Evolutionary conservation across 345 rosid species (phyloP).

Genomic region (Physaria fendleri): DNA sequence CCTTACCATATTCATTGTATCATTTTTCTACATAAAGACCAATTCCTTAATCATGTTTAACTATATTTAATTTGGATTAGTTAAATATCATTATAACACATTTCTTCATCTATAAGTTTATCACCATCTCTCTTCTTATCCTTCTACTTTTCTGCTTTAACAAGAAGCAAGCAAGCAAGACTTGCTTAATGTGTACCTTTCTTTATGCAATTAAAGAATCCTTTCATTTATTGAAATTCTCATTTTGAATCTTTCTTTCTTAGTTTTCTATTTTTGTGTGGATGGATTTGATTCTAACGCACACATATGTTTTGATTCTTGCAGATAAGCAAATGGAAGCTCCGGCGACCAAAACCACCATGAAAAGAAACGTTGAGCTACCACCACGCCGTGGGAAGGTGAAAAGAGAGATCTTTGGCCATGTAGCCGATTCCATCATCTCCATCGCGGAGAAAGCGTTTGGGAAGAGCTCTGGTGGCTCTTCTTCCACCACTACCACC

Average conservation of each 20-base stretch:
- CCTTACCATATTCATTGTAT: too few species aligned
- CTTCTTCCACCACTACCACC: slow-evolving; percentile 16
- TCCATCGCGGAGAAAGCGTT: slow-evolving; percentile 7
- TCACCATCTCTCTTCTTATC: neutral
- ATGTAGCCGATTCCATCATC: slow-evolving; percentile 14
- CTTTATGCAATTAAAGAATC: slow-evolving; percentile 12
- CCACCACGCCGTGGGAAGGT: slow-evolving; percentile 31
- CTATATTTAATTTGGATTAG: neutral
- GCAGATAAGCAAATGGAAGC: slow-evolving; percentile 20
- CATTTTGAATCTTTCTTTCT: neutral
- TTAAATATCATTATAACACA: neutral
- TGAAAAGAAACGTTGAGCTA: neutral
- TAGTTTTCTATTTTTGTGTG: neutral
- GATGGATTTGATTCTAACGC: slow-evolving; percentile 1
- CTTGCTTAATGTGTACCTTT: slow-evolving; percentile 23
- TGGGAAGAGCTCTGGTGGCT: slow-evolving; percentile 5
- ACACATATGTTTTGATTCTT: neutral
- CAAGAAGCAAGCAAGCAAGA: slow-evolving; percentile 29
- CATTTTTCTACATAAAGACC: neutral
- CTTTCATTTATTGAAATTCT: neutral
- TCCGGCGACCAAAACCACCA: slow-evolving; percentile 8
- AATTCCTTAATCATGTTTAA: neutral
- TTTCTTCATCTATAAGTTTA: slow-evolving; percentile 10
- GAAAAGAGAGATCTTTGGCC: slow-evolving; percentile 28
- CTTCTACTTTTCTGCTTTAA: neutral